Evolutionary conservation across 805 yeast genomes (phyloP).

Genomic region (Yamadazyma nakazawae): DNA sequence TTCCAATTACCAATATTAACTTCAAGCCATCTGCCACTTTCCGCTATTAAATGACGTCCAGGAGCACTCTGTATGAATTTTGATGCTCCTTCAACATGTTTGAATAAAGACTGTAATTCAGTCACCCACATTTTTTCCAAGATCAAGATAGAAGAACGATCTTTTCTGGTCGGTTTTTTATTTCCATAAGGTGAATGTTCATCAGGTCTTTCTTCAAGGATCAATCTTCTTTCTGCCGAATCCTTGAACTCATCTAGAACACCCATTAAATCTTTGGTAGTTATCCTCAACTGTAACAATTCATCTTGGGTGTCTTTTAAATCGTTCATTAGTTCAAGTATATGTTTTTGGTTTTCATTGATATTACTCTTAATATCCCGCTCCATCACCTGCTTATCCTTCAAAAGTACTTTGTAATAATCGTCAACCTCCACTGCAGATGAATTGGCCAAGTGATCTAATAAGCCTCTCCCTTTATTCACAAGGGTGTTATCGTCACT

Average conservation of each 20-base stretch:
- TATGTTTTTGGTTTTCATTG: slow-evolving; percentile 59
- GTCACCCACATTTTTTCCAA: slow-evolving; percentile 80
- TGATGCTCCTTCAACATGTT: slow-evolving; percentile 89
- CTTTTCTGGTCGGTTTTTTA: slow-evolving; percentile 28
- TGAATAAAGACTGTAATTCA: slow-evolving; percentile 65
- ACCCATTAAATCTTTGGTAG: slow-evolving; percentile 57
- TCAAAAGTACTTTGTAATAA: slow-evolving; percentile 53
- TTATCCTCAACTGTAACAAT: slow-evolving; percentile 56
- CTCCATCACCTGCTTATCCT: slow-evolving; percentile 49
- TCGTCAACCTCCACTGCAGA: slow-evolving; percentile 71
- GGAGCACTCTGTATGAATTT: slow-evolving; percentile 70
- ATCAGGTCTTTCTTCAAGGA: slow-evolving; percentile 32
- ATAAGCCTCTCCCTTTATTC: slow-evolving; percentile 19
- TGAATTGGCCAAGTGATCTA: slow-evolving; percentile 52
- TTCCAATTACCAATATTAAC: slow-evolving; percentile 83
- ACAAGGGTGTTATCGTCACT: slow-evolving; percentile 2
- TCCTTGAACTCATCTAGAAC: slow-evolving; percentile 57
- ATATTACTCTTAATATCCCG: slow-evolving; percentile 57
- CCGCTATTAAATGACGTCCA: slow-evolving; percentile 76
- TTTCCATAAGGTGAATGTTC: slow-evolving; percentile 17
- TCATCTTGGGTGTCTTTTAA: slow-evolving; percentile 63
- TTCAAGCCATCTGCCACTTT: slow-evolving; percentile 84
- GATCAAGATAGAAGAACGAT: slow-evolving; percentile 67
- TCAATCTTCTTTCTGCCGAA: slow-evolving; percentile 57
- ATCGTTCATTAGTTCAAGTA: slow-evolving; percentile 57